Percentiles rank a stretch among this genome's conserved stretches.
Evolutionary conservation across 148 eudicot genomes (phyloP).

Genomic region (Rhododendron vialii): DNA sequence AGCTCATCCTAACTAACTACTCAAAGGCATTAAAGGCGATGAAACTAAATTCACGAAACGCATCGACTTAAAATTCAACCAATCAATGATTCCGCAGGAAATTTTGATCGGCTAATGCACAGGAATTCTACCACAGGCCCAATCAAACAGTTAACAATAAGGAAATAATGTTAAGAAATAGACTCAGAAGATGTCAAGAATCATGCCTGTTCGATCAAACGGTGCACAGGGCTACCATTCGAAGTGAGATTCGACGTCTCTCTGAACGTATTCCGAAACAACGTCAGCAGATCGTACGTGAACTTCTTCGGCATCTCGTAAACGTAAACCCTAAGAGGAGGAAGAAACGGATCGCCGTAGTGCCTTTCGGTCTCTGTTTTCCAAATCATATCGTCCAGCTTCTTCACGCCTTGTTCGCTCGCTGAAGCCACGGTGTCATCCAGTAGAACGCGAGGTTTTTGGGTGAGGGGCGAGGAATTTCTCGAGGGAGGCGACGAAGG

Average conservation of each 20-base stretch:
- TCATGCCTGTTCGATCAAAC: slow-evolving; percentile 72
- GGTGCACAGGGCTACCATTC: slow-evolving; percentile 94
- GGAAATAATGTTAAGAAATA: too few species aligned
- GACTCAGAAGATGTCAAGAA: neutral
- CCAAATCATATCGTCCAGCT: too few species aligned
- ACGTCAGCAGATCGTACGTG: slow-evolving; percentile 71
- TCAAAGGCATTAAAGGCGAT: neutral
- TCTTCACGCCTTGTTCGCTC: too few species aligned
- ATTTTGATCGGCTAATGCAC: too few species aligned
- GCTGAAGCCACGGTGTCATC: too few species aligned
- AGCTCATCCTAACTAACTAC: neutral
- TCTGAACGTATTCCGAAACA: slow-evolving; percentile 57
- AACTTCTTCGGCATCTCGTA: slow-evolving; percentile 88
- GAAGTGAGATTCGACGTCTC: slow-evolving; percentile 79
- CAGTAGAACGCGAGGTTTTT: too few species aligned
- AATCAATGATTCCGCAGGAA: neutral
- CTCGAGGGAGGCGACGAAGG: too few species aligned
- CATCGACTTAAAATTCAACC: neutral
- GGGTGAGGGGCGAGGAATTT: too few species aligned
- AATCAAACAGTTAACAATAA: too few species aligned
- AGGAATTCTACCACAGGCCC: too few species aligned
- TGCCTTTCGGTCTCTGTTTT: too few species aligned
- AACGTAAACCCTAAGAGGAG: slow-evolving; percentile 76
- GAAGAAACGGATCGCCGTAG: neutral
- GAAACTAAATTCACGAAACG: neutral